Evolutionary conservation across 768 basidiomycete genomes (phyloP), one percentile per base, ranked within the genome.

Genomic region (Suillus paluster): DNA sequence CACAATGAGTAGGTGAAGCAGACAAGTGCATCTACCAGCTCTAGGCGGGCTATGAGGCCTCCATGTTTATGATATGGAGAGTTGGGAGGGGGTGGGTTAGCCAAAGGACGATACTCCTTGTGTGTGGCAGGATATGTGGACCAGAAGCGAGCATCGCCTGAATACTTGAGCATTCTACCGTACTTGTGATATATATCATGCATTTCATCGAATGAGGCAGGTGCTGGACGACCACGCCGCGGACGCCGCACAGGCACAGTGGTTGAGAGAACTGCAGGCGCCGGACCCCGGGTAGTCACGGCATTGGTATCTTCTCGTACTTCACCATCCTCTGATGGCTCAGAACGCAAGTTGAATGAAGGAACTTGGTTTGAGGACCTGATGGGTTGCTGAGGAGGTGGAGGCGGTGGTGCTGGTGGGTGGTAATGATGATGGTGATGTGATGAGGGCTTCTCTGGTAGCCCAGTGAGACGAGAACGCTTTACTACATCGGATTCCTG

Each of bases 1-100:
- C 92, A 95, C 66, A 92, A 81, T 5, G 90, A 84, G 71, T 92
- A 95, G 5, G 90, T 86, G 76, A 94, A 95, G 76, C 89, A 90
- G 46, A 94, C 79, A 60, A 94, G 83, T 46, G 92, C 89, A 74
- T 95, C 92, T 44, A 92, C 77, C 52, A 91, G 86, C 72, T 94
- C 92, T 21, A 94, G 81, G 27, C 90, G 84, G 33, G 90, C 89
- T 69, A 94, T 89, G 65, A 91, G 77, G 23, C 86, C 86, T 21
- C 89, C 91, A 65, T 86, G 82, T 71, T 88, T 89, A 73, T 92
- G 88, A 72, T 94, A 94, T 41, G 83, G 77, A 0, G 91, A 91
- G 64, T 83, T 83, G 12, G 84, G 81, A 6, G 83, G 79, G 7
- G 90, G 90, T 3, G 92, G 89, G 65, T 84, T 80, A 5, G 79